phyloP scores from a whole-genome alignment of 805 yeast species.

The Saturnispora kantuleensis region DNA sequence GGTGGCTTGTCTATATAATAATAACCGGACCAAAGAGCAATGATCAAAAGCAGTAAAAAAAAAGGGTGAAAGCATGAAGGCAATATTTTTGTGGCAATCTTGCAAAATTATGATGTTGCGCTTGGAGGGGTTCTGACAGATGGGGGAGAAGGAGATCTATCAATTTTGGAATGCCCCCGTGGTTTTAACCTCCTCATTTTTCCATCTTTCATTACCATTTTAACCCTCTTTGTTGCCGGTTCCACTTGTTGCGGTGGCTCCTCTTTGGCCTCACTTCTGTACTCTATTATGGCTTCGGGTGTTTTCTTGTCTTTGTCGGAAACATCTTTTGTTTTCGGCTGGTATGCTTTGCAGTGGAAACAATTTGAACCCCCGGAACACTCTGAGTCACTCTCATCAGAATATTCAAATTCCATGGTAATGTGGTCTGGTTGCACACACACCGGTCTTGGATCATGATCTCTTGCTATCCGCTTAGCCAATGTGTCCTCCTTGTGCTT shows the following conservation, averaged over 20 bases:
- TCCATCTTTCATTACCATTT: slow-evolving; percentile 13
- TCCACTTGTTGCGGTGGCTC: not conserved
- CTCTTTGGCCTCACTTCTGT: not conserved
- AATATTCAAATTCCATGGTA: slow-evolving; percentile 5
- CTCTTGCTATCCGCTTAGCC: slow-evolving; percentile 30
- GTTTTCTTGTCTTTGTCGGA: not conserved
- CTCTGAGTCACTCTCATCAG: slow-evolving; percentile 2
- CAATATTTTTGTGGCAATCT: not conserved
- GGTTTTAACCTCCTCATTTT: slow-evolving; percentile 13
- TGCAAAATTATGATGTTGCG: not conserved
- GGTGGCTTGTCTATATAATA: too few relatives aligned
- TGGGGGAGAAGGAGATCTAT: not conserved
- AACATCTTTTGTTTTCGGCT: not conserved
- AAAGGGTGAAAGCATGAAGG: not conserved
- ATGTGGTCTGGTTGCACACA: not conserved
- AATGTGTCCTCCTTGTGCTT: slow-evolving; percentile 29
- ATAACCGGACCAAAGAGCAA: too few relatives aligned
- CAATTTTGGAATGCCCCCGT: slow-evolving; percentile 6
- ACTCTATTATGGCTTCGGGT: not conserved
- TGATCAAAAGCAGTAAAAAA: too few relatives aligned
- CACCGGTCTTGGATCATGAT: slow-evolving; percentile 24
- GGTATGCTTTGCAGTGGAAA: not conserved
- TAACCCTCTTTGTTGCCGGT: not conserved
- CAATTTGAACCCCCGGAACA: not conserved
- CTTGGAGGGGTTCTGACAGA: too few relatives aligned